Base-by-base conservation (phyloP, 2,329 filamentous ascomycete species). In the Aspergillus udagawae region DNA sequence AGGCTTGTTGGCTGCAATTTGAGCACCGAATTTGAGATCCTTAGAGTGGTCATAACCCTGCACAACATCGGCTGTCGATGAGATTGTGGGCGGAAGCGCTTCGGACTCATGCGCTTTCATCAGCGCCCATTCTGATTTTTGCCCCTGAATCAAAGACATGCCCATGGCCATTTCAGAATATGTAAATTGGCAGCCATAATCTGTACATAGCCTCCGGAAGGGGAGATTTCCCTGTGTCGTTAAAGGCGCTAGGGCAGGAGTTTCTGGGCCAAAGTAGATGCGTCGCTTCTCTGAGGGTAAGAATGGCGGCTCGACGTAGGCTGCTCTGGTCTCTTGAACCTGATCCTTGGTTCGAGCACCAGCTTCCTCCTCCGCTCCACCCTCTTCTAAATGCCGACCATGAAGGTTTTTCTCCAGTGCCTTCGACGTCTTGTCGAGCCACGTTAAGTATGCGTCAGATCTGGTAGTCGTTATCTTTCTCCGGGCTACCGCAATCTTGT, bases 111-210 rank as follows among this genome's bases (percentile, higher is more conserved):
- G 94, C 3, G 91, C 91, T 74, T 94, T 95, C 82, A 97, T 85
- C 55, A 99, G 80, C 21, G 94, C 92, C 94, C 94, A 99, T 77
- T 99, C 94, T 1, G 87, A 83, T 75, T 93, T 95, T 62, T 89
- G 85, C 38, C 94, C 94, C 73, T 97, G 92, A 5, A 99, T 82
- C 45, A 99, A 77, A 9, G 93, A 92, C 74, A 96, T 79, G 28
- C 91, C 87, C 83, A 99, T 90, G 3, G 93, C 94, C 94, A 99
- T 99, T 75, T 99, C 94, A 0, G 93, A 97, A 79, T 96, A 99
- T 0, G 94, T 99, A 51, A 96, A 82, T 70, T 97, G 89, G 28
- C 92, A 92, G 38, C 94, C 94, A 25, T 97, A 83, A 55, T 92
- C 89, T 12, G 91, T 87, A 69, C 92, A 97, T 29, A 99, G 84